Evolutionary conservation across 2,329 filamentous ascomycete genomes (phyloP).

Genomic region (Orbilia quercus): DNA sequence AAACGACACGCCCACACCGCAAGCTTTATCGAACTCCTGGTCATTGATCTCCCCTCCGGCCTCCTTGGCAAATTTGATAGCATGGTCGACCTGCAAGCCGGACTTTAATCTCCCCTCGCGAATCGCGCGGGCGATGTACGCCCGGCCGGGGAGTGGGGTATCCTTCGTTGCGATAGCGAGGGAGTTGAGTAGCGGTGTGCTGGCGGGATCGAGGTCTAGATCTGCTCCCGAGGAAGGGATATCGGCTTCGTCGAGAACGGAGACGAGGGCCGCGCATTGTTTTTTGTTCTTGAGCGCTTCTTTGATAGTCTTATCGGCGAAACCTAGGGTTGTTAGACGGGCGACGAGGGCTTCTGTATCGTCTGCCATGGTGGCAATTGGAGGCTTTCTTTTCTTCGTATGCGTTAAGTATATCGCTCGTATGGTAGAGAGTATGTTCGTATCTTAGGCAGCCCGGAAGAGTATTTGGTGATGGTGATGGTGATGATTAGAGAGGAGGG

Average conservation of each 20-base stretch:
- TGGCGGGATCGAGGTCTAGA: slow-evolving; percentile 43
- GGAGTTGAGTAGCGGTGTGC: slow-evolving; percentile 54
- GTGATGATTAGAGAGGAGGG: slow-evolving; percentile 1
- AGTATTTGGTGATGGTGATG: background rate
- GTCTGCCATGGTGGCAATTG: slow-evolving; percentile 54
- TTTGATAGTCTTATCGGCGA: slow-evolving; percentile 59
- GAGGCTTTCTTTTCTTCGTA: background rate
- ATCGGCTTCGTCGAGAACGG: slow-evolving; percentile 57
- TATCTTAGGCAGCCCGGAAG: background rate
- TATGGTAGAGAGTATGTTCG: background rate
- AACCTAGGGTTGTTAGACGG: slow-evolving; percentile 58
- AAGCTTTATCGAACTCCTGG: slow-evolving; percentile 54
- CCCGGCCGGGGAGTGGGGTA: slow-evolving; percentile 46
- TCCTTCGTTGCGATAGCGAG: slow-evolving; percentile 58
- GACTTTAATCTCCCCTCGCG: slow-evolving; percentile 57
- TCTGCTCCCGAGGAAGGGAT: slow-evolving; percentile 35
- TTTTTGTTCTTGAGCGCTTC: slow-evolving; percentile 60
- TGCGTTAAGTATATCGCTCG: too few species aligned
- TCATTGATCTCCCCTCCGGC: slow-evolving; percentile 51
- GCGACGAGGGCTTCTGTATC: slow-evolving; percentile 54
- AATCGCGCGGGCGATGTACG: slow-evolving; percentile 58
- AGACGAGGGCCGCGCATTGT: slow-evolving; percentile 56
- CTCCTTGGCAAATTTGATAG: slow-evolving; percentile 59
- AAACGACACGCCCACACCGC: slow-evolving; percentile 58
- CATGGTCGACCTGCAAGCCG: slow-evolving; percentile 58